Percentiles rank a stretch among this genome's conserved stretches.
phyloP scores from a whole-genome alignment of 306 rosid species.

The Begonia peltatifolia region DNA sequence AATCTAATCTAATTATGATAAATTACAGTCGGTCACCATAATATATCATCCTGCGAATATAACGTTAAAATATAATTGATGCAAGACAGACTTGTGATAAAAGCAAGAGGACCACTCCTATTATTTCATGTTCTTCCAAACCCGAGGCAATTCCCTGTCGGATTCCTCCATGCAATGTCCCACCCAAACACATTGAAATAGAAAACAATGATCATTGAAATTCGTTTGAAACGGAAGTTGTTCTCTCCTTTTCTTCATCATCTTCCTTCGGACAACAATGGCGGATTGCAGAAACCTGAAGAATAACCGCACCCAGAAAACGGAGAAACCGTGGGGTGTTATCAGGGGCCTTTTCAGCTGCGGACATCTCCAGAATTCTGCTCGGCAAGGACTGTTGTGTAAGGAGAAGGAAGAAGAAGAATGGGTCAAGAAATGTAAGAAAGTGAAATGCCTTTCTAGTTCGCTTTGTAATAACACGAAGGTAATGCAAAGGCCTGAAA shows the following conservation, averaged over 20 bases:
- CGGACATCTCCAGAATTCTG: slow-evolving; percentile 39
- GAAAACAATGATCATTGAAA: slow-evolving; percentile 6
- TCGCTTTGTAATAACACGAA: slow-evolving; percentile 78
- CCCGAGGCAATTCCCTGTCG: no score
- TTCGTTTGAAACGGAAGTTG: neutral
- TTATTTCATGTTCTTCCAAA: no score
- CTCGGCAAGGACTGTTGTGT: slow-evolving; percentile 28
- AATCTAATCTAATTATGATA: no score
- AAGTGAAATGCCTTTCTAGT: slow-evolving; percentile 72
- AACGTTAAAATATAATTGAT: no score
- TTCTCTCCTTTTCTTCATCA: no score
- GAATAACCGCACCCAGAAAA: slow-evolving; percentile 33
- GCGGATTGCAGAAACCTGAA: slow-evolving; percentile 16
- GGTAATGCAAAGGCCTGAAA: slow-evolving; percentile 59
- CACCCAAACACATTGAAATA: slow-evolving; percentile 1
- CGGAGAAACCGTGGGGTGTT: slow-evolving; percentile 67
- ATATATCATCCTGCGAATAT: no score
- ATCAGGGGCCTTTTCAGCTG: slow-evolving; percentile 65
- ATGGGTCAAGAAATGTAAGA: slow-evolving; percentile 61
- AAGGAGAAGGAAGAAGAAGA: slow-evolving; percentile 47
- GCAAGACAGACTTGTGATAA: no score
- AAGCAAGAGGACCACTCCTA: no score
- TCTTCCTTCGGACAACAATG: slow-evolving; percentile 2
- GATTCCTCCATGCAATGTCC: neutral
- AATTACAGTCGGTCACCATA: no score